Conservation (phyloP, 1,284 basidiomycete species). For the Omphalotus olearius region DNA sequence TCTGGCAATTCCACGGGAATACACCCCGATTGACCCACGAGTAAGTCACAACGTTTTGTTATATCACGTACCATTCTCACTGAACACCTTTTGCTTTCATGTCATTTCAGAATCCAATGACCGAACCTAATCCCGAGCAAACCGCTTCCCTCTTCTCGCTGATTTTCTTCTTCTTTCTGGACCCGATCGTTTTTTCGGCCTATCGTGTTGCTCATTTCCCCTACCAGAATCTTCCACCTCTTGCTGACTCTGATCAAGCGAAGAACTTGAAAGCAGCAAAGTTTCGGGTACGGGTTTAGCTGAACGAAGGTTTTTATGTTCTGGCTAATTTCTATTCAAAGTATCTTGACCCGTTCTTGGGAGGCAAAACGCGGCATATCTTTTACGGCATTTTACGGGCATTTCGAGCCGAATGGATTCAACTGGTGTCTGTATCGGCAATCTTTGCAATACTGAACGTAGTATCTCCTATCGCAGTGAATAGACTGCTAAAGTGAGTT, state of each 20-base stretch:
- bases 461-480: conserved; percentile 47
- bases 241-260: conserved; percentile 44
- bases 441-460: conserved; percentile 30
- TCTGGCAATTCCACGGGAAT: conserved; percentile 36
- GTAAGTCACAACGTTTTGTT: conserved; percentile 23
- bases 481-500: conserved; percentile 29
- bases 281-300: conserved; percentile 13
- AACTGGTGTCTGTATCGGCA: conserved; percentile 27
- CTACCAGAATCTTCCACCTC: conserved; percentile 34
- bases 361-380: conserved; percentile 29
- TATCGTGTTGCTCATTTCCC: conserved; percentile 26
- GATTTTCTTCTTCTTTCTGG: conserved; percentile 46
- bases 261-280: conserved; percentile 21
- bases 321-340: conserved; percentile 23
- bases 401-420: conserved; percentile 35
- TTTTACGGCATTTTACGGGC: conserved; percentile 29
- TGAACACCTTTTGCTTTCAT: too few species aligned
- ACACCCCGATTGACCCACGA: conserved; percentile 39
- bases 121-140: conserved; percentile 47
- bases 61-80: too few species aligned
- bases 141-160: conserved; percentile 45
- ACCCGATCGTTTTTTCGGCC: conserved; percentile 33
- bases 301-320: not conserved
- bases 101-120: conserved; percentile 1
- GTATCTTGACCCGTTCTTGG: conserved; percentile 37